These are phyloP conservation scores for Podila epigama DNA, from an alignment of 192 early-diverging fungal genomes.

Conservation along the genomic window DNA sequence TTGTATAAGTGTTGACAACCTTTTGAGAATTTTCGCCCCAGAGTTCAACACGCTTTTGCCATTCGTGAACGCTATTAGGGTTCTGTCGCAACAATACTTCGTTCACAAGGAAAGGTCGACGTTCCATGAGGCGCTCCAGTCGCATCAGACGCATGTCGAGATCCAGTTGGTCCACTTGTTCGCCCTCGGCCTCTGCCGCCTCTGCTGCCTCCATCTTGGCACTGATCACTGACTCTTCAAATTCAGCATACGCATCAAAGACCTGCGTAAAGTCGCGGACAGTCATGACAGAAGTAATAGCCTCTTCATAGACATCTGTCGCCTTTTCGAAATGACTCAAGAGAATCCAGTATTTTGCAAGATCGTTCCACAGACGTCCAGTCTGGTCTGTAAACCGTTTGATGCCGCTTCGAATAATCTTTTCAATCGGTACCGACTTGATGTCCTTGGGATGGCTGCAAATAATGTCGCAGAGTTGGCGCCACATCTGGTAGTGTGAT, in stretches of 20 bases:
- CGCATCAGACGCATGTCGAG: slow-evolving; percentile 86
- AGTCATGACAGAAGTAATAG: slow-evolving; percentile 75
- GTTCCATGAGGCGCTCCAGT: slow-evolving; percentile 91
- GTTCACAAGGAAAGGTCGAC: slow-evolving; percentile 91
- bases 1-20: slow-evolving; percentile 75
- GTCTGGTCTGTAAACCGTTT: slow-evolving; percentile 81
- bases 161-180: slow-evolving; percentile 61
- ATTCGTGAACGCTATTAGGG: slow-evolving; percentile 89
- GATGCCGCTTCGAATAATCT: slow-evolving; percentile 87
- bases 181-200: slow-evolving; percentile 59
- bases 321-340: slow-evolving; percentile 84
- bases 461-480: slow-evolving; percentile 83
- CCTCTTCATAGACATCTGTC: slow-evolving; percentile 95
- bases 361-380: slow-evolving; percentile 86
- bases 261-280: slow-evolving; percentile 94
- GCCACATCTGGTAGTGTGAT: slow-evolving; percentile 81
- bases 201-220: slow-evolving; percentile 77
- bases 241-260: slow-evolving; percentile 96
- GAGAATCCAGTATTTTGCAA: slow-evolving; percentile 85
- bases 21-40: slow-evolving; percentile 65
- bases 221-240: slow-evolving; percentile 83
- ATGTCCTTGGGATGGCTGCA: slow-evolving; percentile 75
- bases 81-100: slow-evolving; percentile 93
- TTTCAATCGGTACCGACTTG: slow-evolving; percentile 76
- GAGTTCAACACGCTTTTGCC: slow-evolving; percentile 86